Base-by-base conservation (phyloP, 371 early-diverging fungal genomes). In the Syncephalastrum sp. region DNA sequence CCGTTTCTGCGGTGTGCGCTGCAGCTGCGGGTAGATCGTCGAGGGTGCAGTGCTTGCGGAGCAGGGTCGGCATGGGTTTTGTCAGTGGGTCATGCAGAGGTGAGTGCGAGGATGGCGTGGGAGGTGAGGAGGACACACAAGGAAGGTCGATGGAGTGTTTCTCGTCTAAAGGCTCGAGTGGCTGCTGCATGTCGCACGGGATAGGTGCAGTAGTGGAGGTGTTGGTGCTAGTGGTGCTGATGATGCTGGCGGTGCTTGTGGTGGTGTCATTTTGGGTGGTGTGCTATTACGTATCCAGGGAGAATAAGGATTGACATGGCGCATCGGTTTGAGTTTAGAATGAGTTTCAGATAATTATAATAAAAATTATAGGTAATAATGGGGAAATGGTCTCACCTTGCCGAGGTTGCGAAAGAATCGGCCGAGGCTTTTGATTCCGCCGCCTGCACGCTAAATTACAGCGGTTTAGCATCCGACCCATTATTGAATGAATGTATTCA, bases 331-430 rank as follows among this genome's bases (percentile, higher is more conserved):
- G 23, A 27, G 38, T 33, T 33, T 33, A 29, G 7, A 33, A 33
- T 12, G 38, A 33, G 38, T 33, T 33, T 33, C 38, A 33, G 1
- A 29, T 33, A 3, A 33, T 10, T n/a, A n/a, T n/a, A n/a, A n/a
- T n/a, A n/a, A n/a, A n/a, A 33, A 33, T 33, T 5, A 33, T 10
- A 8, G 21, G 21, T 21, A 21, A 21, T 21, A 25, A 42, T 21
- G 49, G 42, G 49, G 42, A 38, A 24, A 29, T 42, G 33, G 17
- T 23, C 29, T 56, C 23, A 56, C 57, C 57, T 56, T 56, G 57
- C 57, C 57, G 38, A 56, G 27, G 14, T 48, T 47, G 24, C 57
- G 29, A 42, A 56, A 56, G 42, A 56, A 56, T 43, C 57, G 48
- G 38, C 57, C 57, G 42, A 56, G 47, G n/a, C 48, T 56, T 48